Percentiles rank a stretch among this genome's conserved stretches.
Conservation (phyloP, 768 basidiomycete species). For the Tulasnella sp. region DNA sequence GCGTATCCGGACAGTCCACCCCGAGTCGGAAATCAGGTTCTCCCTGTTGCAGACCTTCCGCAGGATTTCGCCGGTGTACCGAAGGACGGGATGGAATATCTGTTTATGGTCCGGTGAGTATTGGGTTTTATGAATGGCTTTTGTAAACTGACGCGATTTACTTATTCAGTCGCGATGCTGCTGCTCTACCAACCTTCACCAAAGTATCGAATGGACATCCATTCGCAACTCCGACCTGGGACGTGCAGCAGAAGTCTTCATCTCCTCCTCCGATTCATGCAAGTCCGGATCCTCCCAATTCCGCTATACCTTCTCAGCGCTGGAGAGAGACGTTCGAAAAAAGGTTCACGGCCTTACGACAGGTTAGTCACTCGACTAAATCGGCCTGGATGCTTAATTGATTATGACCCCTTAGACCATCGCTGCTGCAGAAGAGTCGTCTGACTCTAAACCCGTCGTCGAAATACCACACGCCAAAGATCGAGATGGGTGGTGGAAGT, state of each 20-base stretch:
- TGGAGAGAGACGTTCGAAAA: slow-evolving; percentile 9
- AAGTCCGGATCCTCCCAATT: background rate
- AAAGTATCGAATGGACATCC: slow-evolving; percentile 8
- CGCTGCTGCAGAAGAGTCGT: background rate
- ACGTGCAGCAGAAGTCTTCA: background rate
- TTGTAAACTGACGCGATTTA: background rate
- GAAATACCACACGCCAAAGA: slow-evolving; percentile 7
- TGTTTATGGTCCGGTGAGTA: slow-evolving; percentile 15
- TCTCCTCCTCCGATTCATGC: background rate
- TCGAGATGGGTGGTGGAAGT: slow-evolving; percentile 15
- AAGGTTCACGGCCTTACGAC: slow-evolving; percentile 2
- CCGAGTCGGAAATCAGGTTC: slow-evolving; percentile 8
- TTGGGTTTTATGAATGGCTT: background rate
- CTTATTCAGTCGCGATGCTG: slow-evolving; percentile 5
- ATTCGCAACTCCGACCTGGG: background rate
- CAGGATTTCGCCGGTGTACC: slow-evolving; percentile 12
- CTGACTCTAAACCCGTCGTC: background rate
- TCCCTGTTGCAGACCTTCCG: slow-evolving; percentile 16
- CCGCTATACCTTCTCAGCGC: slow-evolving; percentile 9
- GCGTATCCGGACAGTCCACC: background rate
- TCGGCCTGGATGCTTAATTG: background rate
- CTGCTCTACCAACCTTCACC: slow-evolving; percentile 7
- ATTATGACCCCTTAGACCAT: slow-evolving; percentile 2
- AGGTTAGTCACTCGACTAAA: background rate
- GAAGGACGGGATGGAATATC: slow-evolving; percentile 11